phyloP scores from a whole-genome alignment of 2,329 filamentous ascomycete species.

The Penicillium sp. region DNA sequence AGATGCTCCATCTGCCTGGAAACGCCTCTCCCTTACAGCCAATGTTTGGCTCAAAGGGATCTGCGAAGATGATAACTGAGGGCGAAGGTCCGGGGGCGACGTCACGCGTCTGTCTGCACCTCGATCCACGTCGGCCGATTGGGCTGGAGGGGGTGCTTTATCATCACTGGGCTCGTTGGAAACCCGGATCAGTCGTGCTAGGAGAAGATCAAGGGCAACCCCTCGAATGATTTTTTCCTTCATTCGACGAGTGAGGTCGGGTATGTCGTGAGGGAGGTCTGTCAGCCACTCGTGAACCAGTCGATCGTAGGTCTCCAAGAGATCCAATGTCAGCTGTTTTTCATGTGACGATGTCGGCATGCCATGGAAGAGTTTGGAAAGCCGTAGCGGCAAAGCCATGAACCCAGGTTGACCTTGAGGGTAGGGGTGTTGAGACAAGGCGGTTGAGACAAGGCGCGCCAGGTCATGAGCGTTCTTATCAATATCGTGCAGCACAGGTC shows the following conservation, averaged over 20 bases:
- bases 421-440: constrained; percentile 8
- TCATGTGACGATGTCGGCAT: constrained; percentile 6
- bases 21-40: neutral
- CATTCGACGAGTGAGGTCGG: constrained; percentile 36
- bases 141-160: neutral
- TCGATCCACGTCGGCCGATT: neutral
- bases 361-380: constrained; percentile 14
- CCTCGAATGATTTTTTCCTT: constrained; percentile 41
- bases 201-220: constrained; percentile 36
- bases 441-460: constrained; percentile 24
- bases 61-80: constrained; percentile 12
- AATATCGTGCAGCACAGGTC: constrained; percentile 35
- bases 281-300: constrained; percentile 40
- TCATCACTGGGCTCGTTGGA: constrained; percentile 8
- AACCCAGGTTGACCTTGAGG: constrained; percentile 12
- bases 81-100: neutral
- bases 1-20: neutral
- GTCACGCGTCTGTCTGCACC: neutral
- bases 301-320: constrained; percentile 35
- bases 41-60: constrained; percentile 7
- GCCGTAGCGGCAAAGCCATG: constrained; percentile 21
- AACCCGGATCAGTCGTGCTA: constrained; percentile 32
- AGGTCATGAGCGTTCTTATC: constrained; percentile 36
- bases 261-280: constrained; percentile 32
- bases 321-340: constrained; percentile 15